phyloP scores from a whole-genome alignment of 2,329 filamentous ascomycete genomes.

The Dothidotthia symphoricarpi region DNA sequence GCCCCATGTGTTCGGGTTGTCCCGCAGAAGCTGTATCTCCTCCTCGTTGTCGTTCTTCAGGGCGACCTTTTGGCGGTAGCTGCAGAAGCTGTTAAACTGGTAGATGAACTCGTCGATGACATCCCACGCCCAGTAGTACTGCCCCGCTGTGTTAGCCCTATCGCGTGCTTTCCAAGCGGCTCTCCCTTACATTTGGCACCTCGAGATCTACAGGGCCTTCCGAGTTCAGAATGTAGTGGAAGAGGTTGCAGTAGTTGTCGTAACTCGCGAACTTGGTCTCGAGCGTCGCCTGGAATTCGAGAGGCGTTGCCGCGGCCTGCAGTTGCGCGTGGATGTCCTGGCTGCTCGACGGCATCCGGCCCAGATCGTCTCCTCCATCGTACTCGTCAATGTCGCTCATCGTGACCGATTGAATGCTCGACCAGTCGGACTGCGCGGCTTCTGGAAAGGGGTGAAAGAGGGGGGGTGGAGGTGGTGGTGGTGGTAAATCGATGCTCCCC shows the following conservation, averaged over 20 bases:
- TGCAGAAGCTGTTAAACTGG: conserved; percentile 99
- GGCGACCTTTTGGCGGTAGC: conserved; percentile 89
- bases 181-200: conserved; percentile 80
- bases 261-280: conserved; percentile 99
- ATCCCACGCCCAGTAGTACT: conserved; percentile 99
- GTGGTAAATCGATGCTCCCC: too few species aligned
- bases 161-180: not conserved
- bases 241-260: conserved; percentile 98
- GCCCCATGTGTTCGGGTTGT: conserved; percentile 98
- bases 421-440: too few species aligned
- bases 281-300: conserved; percentile 93
- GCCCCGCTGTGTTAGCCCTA: conserved; percentile 14
- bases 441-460: too few species aligned
- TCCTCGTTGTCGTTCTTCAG: conserved; percentile 82
- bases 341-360: conserved; percentile 65
- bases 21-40: conserved; percentile 84
- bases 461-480: too few species aligned
- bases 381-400: conserved; percentile 57
- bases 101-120: conserved; percentile 99
- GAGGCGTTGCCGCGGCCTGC: conserved; percentile 84
- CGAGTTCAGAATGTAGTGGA: conserved; percentile 99
- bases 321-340: conserved; percentile 94
- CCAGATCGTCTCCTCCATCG: conserved; percentile 79
- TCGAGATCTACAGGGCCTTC: conserved; percentile 98
- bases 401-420: conserved; percentile 5